Base-by-base conservation (phyloP, 192 early-diverging fungal genomes). In the Backusella sp. region DNA sequence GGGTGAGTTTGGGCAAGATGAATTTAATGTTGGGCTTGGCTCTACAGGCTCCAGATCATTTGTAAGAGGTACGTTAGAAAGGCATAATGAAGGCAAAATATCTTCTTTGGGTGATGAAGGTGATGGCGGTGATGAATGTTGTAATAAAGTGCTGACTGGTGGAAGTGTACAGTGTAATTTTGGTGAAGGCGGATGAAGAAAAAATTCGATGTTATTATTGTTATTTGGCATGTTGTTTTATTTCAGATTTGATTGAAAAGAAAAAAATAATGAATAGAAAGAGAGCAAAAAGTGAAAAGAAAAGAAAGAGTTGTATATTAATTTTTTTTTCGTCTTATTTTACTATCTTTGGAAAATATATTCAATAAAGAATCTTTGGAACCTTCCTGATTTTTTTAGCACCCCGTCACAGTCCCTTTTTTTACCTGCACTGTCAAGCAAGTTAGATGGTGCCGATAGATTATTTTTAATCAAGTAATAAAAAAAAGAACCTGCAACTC, bases 151-250 rank as follows among this genome's bases (percentile, higher is more conserved):
- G 12, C 77, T 78, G 65, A 78, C 77, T 30, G 77, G 36, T 9
- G 77, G 77, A 28, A 78, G 70, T 23, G 34, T 66, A 17, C 23
- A 72, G 6, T 70, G 41, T 12, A 32, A 34, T 66, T 34, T 49
- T 26, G 77, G 77, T 68, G 77, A 78, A 23, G 77, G 77, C 8
- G 77, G 77, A 39, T 78, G 77, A 35, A 78, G 41, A 41, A 73
- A 73, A 37, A 78, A 78, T 34, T 78, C 77, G 23, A 78, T 78
- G 36, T 66, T 78, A 62, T 59, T 28, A 52, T 73, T 78, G 19
- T 72, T 78, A 62, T 59, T 28, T 62, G 72, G 19, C 35, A 73
- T 37, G 36, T 39, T 37, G 6, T 6, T 68, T 36, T 46, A 52
- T 52, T 49, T 49, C 6, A 49, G 28, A 30, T 19, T 39, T 49